Base-by-base conservation (phyloP, 805 yeast species). In the Candida ponderosae region DNA sequence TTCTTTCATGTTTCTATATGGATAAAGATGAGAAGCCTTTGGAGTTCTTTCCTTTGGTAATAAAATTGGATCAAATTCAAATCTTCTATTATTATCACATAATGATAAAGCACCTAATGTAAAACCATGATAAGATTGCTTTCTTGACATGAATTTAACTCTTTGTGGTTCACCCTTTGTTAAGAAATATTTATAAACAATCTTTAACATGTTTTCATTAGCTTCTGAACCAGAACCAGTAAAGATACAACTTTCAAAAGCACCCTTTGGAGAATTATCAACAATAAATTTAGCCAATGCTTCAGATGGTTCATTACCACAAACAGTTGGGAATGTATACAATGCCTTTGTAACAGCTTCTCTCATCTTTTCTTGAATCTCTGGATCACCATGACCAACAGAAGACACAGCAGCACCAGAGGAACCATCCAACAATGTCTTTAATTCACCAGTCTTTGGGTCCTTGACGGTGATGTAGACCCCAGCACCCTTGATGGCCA, bases 141-240 rank as follows among this genome's bases (percentile, higher is more conserved):
- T 48, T 50, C 75, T 59, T n/a, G 68, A 57, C 40, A 70, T 63
- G 45, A 65, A 66, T 39, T 66, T 62, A 46, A 53, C 51, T 52
- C 74, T 62, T 39, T 61, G 53, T 6, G 56, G 44, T 40, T 68
- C 69, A 35, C 72, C 73, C 18, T 50, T 59, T 43, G 65, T 72
- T 30, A 62, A 53, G 40, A 57, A 66, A 44, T 63, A 70, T 51
- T 69, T 73, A 50, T 63, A 62, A 21, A 74, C 72, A 43, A 78
- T 71, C 58, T 76, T 77, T 47, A 77, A 46, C 5, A 81, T 80
- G 20, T 77, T 79, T 52, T 77, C 84, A 50, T 74, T 78, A 17
- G 82, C 74, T 56, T 77, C 84, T 15, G 82, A 65, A 9, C 86
- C 87, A 4, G 81, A 72, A 40, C 78, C 76, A 35, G 74, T 67